phyloP scores from a whole-genome alignment of 352 stramenopile species.

The Paralagenidium karlingii region DNA sequence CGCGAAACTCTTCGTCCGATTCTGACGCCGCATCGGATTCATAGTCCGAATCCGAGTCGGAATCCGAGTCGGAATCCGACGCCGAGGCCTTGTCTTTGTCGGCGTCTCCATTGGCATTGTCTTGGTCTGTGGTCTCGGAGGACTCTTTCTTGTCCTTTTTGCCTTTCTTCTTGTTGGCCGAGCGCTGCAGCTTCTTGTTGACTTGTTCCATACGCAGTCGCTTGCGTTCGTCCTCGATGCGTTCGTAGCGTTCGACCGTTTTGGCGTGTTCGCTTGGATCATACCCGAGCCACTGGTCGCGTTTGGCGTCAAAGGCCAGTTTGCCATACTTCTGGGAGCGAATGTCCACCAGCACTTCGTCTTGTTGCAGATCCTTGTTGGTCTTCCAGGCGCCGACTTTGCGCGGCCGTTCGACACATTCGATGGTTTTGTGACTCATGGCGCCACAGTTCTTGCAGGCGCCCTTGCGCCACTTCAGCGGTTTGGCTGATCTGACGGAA shows the following conservation, averaged over 20 bases:
- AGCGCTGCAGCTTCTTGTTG: slow-evolving; percentile 8
- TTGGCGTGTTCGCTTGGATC: slow-evolving; percentile 65
- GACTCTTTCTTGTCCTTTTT: slow-evolving; percentile 53
- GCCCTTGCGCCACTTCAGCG: slow-evolving; percentile 75
- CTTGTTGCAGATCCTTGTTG: slow-evolving; percentile 75
- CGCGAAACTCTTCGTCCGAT: slow-evolving; percentile 82
- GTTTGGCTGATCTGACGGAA: slow-evolving; percentile 7
- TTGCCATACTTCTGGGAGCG: slow-evolving; percentile 86
- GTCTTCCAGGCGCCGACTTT: slow-evolving; percentile 90
- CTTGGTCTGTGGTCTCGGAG: slow-evolving; percentile 14
- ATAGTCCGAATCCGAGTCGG: slow-evolving; percentile 85
- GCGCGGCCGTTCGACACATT: slow-evolving; percentile 89
- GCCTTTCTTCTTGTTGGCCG: slow-evolving; percentile 4
- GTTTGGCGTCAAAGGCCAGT: slow-evolving; percentile 95
- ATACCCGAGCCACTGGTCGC: slow-evolving; percentile 96
- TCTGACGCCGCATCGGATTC: slow-evolving; percentile 83
- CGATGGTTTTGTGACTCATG: slow-evolving; percentile 85
- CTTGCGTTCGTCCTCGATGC: slow-evolving; percentile 46
- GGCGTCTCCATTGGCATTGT: slow-evolving; percentile 8
- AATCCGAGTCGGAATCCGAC: slow-evolving; percentile 37
- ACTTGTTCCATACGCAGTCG: slow-evolving; percentile 34
- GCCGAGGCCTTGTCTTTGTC: slow-evolving; percentile 1
- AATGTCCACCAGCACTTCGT: slow-evolving; percentile 79
- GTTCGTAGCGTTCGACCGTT: slow-evolving; percentile 70
- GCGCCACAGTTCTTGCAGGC: slow-evolving; percentile 93